A percentile compares a stretch with the other conserved stretches of the same genome.
These are phyloP conservation scores for Colletotrichum magnum DNA, from an alignment of 2,329 filamentous ascomycete species.

Conservation along the genomic window DNA sequence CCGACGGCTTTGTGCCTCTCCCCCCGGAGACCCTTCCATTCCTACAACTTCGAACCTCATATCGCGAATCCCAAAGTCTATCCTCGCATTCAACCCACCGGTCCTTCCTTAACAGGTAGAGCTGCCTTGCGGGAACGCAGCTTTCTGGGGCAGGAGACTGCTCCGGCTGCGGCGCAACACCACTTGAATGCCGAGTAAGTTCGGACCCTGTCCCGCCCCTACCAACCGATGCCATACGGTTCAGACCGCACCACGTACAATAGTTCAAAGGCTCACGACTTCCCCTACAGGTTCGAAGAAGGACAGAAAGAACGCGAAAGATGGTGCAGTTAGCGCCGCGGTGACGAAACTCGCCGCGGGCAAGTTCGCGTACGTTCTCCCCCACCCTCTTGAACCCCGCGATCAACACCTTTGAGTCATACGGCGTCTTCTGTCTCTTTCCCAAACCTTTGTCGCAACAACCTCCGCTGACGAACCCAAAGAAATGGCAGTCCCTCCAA, in stretches of 20 bases:
- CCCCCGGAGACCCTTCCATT: constrained; percentile 15
- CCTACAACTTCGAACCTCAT: constrained; percentile 10
- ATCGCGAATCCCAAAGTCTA: background rate
- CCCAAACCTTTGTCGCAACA: constrained; percentile 44
- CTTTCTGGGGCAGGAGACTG: constrained; percentile 41
- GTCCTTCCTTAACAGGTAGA: constrained; percentile 22
- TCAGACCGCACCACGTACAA: background rate
- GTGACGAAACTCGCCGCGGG: constrained; percentile 67
- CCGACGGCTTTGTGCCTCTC: constrained; percentile 12
- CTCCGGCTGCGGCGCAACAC: constrained; percentile 42
- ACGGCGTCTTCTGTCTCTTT: constrained; percentile 37
- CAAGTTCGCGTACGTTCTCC: constrained; percentile 64
- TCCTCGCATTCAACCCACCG: constrained; percentile 6
- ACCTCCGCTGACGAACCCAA: constrained; percentile 38
- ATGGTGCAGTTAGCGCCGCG: constrained; percentile 66
- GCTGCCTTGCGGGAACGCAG: constrained; percentile 40
- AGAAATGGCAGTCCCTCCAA: constrained; percentile 51
- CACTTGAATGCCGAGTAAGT: constrained; percentile 44
- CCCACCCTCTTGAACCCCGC: constrained; percentile 28
- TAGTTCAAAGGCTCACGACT: constrained; percentile 8
- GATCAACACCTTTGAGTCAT: constrained; percentile 46
- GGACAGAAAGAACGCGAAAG: constrained; percentile 69
- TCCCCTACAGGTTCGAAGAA: constrained; percentile 60
- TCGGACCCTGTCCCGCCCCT: constrained; percentile 2
- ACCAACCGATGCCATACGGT: background rate